phyloP scores from a whole-genome alignment of 768 basidiomycete species.

The Leucosporidium creatinivorum region DNA sequence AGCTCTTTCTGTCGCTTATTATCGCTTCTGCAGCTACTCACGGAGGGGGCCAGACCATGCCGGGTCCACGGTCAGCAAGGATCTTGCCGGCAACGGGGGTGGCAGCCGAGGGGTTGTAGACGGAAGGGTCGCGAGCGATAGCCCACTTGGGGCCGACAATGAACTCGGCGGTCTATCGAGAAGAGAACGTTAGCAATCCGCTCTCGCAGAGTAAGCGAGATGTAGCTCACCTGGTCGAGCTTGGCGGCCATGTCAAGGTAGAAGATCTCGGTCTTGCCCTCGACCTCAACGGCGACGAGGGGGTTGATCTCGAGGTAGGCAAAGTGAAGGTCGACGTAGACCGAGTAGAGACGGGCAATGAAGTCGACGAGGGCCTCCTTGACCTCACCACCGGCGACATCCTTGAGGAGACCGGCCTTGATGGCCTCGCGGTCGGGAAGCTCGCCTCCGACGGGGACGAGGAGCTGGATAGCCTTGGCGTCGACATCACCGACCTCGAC shows the following conservation, averaged over 20 bases:
- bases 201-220: neutral
- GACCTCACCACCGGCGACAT: conserved; percentile 71
- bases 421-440: conserved; percentile 80
- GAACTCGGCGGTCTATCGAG: conserved; percentile 70
- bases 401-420: conserved; percentile 64
- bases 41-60: conserved; percentile 61
- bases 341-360: conserved; percentile 85
- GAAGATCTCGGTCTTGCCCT: conserved; percentile 68
- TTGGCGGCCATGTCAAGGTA: conserved; percentile 99
- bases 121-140: conserved; percentile 78
- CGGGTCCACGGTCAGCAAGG: conserved; percentile 83
- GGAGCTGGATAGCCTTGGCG: conserved; percentile 85
- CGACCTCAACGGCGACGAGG: conserved; percentile 80
- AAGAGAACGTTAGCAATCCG: neutral
- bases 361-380: conserved; percentile 92
- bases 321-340: conserved; percentile 98
- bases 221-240: conserved; percentile 64
- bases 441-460: conserved; percentile 61
- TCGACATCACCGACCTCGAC: conserved; percentile 98
- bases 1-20: neutral
- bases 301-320: conserved; percentile 99
- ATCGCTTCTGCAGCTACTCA: neutral
- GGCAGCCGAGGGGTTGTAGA: conserved; percentile 55
- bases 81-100: conserved; percentile 50
- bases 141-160: conserved; percentile 99